Conservation (phyloP, 768 basidiomycete species). For the Phylloporus sp. region DNA sequence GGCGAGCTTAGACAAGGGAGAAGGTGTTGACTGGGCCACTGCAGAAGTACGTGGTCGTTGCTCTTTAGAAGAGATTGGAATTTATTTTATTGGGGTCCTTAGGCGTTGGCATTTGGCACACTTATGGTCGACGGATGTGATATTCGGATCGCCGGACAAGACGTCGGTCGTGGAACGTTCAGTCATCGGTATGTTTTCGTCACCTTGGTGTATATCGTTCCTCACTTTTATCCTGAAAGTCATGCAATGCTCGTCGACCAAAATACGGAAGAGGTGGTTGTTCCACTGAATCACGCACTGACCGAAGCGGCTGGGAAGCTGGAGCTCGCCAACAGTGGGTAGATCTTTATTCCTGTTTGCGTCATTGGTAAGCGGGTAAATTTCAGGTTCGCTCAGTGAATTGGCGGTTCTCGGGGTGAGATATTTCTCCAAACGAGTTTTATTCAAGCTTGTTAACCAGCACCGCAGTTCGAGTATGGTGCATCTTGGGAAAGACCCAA, state of each 20-base stretch:
- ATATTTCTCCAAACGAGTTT: conserved; percentile 2
- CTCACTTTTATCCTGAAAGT: conserved; percentile 24
- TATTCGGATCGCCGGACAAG: conserved; percentile 89
- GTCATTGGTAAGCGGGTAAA: not conserved
- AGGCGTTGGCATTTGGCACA: conserved; percentile 88
- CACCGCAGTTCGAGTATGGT: conserved; percentile 80
- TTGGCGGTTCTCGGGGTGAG: conserved; percentile 83
- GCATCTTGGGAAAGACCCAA: conserved; percentile 85
- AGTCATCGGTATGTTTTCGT: conserved; percentile 55
- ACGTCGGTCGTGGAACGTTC: conserved; percentile 88
- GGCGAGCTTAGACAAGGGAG: conserved; percentile 61
- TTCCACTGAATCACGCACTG: conserved; percentile 75
- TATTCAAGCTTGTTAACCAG: conserved; percentile 1
- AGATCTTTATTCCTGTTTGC: conserved; percentile 14
- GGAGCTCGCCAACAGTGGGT: conserved; percentile 81
- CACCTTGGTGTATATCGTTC: not conserved
- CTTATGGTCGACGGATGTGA: conserved; percentile 80
- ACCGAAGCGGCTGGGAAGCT: conserved; percentile 55
- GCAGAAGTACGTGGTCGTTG: conserved; percentile 58
- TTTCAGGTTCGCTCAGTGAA: conserved; percentile 78
- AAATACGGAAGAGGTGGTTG: conserved; percentile 69
- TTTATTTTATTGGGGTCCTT: not conserved
- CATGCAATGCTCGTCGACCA: conserved; percentile 95
- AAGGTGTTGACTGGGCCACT: conserved; percentile 85
- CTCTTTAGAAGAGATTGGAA: not conserved